phyloP scores from a whole-genome alignment of 2,329 filamentous ascomycete species.

The Thermothelomyces thermophilus region DNA sequence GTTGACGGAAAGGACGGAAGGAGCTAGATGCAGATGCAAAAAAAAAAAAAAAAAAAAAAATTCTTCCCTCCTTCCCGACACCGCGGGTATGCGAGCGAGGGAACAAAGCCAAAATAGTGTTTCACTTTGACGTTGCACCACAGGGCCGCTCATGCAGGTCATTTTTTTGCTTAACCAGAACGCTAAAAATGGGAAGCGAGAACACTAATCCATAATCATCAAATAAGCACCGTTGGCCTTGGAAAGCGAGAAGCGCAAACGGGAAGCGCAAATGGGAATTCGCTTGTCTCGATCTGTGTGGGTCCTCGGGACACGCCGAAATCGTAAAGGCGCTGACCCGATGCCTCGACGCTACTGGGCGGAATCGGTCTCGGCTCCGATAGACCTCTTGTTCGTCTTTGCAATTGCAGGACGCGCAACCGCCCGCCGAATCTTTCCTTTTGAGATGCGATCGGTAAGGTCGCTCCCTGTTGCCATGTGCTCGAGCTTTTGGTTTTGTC shows the following conservation, averaged over 20 bases:
- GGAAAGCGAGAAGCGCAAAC: not conserved
- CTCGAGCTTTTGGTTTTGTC: not conserved
- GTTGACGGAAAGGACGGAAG: not conserved
- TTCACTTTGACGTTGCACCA: not conserved
- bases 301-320: slow-evolving; percentile 8
- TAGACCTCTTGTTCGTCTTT: not conserved
- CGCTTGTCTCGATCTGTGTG: not conserved
- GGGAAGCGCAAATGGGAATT: not conserved
- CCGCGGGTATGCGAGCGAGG: not conserved
- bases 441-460: not conserved
- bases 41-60: slow-evolving; percentile 5
- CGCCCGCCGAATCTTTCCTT: not conserved
- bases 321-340: not conserved
- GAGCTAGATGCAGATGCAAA: not conserved
- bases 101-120: not conserved
- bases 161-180: not conserved
- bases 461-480: not conserved
- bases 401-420: not conserved
- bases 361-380: slow-evolving; percentile 12
- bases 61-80: slow-evolving; percentile 3
- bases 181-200: slow-evolving; percentile 9
- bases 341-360: not conserved
- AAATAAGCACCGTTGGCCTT: not conserved
- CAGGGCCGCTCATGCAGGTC: slow-evolving; percentile 10
- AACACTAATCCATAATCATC: too few species aligned